A percentile compares a stretch with the other conserved stretches of the same genome.
These are phyloP conservation scores for Leptographium lundbergii DNA, from an alignment of 2,329 filamentous ascomycete genomes.

Conservation along the genomic window DNA sequence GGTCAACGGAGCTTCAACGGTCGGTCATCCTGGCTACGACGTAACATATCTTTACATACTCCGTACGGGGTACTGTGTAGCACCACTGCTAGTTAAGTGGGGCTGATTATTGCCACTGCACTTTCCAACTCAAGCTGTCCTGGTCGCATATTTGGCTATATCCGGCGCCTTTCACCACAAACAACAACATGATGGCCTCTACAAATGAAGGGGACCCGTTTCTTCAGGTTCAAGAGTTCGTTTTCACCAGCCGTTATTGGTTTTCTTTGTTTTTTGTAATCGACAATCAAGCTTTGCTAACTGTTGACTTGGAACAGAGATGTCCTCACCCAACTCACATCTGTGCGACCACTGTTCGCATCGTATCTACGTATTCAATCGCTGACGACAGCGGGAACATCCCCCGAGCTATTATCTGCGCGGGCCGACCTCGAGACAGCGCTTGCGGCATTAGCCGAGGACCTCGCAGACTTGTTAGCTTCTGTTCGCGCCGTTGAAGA, in stretches of 20 bases:
- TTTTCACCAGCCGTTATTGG: background rate
- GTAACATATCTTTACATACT: too few relatives aligned
- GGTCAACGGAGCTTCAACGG: too few relatives aligned
- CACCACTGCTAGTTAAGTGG: background rate
- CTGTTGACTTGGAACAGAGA: constrained; percentile 44
- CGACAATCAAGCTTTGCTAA: background rate
- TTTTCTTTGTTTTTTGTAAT: background rate
- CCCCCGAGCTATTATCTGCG: constrained; percentile 75
- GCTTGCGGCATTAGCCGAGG: constrained; percentile 60
- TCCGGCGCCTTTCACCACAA: background rate
- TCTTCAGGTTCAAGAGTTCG: constrained; percentile 59
- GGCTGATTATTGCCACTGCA: background rate
- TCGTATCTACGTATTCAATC: constrained; percentile 95
- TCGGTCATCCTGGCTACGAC: too few relatives aligned
- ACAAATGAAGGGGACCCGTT: constrained; percentile 57
- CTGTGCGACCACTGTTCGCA: constrained; percentile 75
- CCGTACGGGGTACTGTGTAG: too few relatives aligned
- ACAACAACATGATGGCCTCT: constrained; percentile 50
- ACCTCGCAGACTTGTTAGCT: constrained; percentile 78
- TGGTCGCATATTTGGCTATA: background rate
- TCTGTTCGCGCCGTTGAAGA: constrained; percentile 80
- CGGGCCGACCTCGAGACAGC: constrained; percentile 54
- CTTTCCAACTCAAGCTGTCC: background rate
- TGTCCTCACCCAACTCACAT: constrained; percentile 70
- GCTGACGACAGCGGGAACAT: constrained; percentile 55